phyloP scores from a whole-genome alignment of 805 yeast genomes.

The Wickerhamomyces bisporus region DNA sequence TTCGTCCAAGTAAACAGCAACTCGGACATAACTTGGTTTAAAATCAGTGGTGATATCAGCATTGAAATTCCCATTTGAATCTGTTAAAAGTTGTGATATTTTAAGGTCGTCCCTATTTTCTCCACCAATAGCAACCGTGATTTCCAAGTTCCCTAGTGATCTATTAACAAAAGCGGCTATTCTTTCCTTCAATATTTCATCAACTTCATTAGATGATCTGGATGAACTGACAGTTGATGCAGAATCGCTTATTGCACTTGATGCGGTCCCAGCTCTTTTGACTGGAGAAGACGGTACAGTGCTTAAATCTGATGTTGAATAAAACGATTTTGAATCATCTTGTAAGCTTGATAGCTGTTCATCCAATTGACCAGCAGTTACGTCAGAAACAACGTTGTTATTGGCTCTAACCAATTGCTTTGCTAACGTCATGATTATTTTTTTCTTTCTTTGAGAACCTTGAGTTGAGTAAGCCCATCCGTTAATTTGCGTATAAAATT shows the following conservation, averaged over 20 bases:
- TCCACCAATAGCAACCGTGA: constrained; percentile 54
- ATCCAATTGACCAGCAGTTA: constrained; percentile 31
- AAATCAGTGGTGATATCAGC: constrained; percentile 49
- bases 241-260: constrained; percentile 5
- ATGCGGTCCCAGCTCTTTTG: constrained; percentile 5
- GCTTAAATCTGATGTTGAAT: constrained; percentile 4
- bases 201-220: constrained; percentile 23
- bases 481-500: constrained; percentile 54
- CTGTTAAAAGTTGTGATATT: constrained; percentile 43
- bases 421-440: constrained; percentile 61
- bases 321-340: constrained; percentile 18
- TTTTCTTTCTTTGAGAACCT: constrained; percentile 61
- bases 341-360: constrained; percentile 28
- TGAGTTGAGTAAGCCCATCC: constrained; percentile 75
- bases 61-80: constrained; percentile 62
- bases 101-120: constrained; percentile 29
- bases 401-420: constrained; percentile 52
- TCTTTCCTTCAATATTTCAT: constrained; percentile 54
- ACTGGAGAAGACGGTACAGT: background rate
- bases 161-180: constrained; percentile 67
- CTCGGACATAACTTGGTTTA: constrained; percentile 55
- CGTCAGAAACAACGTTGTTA: constrained; percentile 16
- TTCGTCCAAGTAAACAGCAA: constrained; percentile 42
- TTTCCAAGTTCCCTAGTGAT: constrained; percentile 51
- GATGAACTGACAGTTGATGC: constrained; percentile 1